Evolutionary conservation across 2,329 filamentous ascomycete species (phyloP).

Genomic region (Cladophialophora psammophila): DNA sequence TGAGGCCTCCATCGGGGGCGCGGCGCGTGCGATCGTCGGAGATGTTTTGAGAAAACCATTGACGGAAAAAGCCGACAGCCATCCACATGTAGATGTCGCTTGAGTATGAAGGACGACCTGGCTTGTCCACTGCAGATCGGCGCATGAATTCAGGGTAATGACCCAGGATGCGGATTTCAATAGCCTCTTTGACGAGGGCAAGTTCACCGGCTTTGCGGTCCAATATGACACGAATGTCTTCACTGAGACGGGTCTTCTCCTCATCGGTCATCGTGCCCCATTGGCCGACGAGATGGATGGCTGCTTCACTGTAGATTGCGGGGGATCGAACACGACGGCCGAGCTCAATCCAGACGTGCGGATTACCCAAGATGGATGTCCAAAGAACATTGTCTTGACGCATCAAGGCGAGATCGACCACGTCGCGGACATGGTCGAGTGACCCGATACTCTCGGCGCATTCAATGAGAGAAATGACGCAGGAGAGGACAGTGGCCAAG

Average conservation of each 20-base stretch:
- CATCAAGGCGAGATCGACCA: constrained; percentile 58
- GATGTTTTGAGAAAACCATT: constrained; percentile 55
- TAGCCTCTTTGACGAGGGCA: constrained; percentile 39
- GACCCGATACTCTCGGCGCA: constrained; percentile 58
- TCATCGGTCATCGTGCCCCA: constrained; percentile 40
- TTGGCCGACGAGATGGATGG: constrained; percentile 45
- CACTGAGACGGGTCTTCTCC: constrained; percentile 37
- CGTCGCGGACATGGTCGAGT: constrained; percentile 51
- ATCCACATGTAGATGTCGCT: constrained; percentile 62
- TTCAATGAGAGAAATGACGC: constrained; percentile 52
- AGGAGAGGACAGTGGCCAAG: constrained; percentile 50
- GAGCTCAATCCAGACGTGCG: constrained; percentile 56
- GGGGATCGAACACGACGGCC: constrained; percentile 55
- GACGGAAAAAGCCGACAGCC: constrained; percentile 55
- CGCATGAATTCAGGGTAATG: constrained; percentile 50
- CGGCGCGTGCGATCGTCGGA: constrained; percentile 49
- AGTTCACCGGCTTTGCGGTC: constrained; percentile 42
- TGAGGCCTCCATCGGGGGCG: constrained; percentile 55
- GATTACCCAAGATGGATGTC: constrained; percentile 52
- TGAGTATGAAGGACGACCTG: constrained; percentile 53
- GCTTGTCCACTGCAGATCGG: constrained; percentile 44
- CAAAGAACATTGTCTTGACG: constrained; percentile 57
- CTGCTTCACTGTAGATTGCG: constrained; percentile 47
- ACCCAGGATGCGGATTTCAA: constrained; percentile 44
- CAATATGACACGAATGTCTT: constrained; percentile 39